Conservation (phyloP, 2,329 filamentous ascomycete genomes). For the Beauveria brongniartii region DNA sequence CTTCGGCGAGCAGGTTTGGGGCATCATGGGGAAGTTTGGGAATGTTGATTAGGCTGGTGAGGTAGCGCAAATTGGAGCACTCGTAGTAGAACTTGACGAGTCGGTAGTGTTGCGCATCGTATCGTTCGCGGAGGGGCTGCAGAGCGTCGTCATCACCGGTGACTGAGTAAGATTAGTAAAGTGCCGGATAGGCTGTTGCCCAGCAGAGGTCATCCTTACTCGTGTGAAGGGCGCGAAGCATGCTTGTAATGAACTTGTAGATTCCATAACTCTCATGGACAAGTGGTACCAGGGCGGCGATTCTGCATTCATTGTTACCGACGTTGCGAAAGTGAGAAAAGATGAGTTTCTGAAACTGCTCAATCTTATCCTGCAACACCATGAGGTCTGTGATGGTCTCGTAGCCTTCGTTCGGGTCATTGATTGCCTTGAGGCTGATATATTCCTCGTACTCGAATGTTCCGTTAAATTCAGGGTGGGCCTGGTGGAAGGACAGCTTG, state of each 20-base stretch:
- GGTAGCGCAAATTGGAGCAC: conserved; percentile 92
- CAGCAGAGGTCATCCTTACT: conserved; percentile 44
- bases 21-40: conserved; percentile 93
- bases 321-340: conserved; percentile 93
- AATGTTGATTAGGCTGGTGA: conserved; percentile 92
- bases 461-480: conserved; percentile 96
- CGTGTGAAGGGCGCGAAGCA: conserved; percentile 95
- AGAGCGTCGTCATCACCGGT: conserved; percentile 83
- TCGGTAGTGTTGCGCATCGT: conserved; percentile 93
- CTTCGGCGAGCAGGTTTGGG: conserved; percentile 78
- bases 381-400: conserved; percentile 97
- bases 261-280: conserved; percentile 98
- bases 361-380: conserved; percentile 95
- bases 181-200: neutral
- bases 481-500: conserved; percentile 92
- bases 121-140: conserved; percentile 77
- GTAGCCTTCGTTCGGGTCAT: conserved; percentile 95
- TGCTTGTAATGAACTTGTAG: conserved; percentile 99
- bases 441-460: conserved; percentile 99
- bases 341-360: conserved; percentile 96
- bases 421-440: conserved; percentile 94
- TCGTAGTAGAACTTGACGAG: conserved; percentile 98
- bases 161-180: neutral
- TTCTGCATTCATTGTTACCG: conserved; percentile 92
- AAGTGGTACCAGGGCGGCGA: conserved; percentile 84